Evolutionary conservation across 1,284 basidiomycete genomes (phyloP).

Genomic region (Papiliotrema flavescens): DNA sequence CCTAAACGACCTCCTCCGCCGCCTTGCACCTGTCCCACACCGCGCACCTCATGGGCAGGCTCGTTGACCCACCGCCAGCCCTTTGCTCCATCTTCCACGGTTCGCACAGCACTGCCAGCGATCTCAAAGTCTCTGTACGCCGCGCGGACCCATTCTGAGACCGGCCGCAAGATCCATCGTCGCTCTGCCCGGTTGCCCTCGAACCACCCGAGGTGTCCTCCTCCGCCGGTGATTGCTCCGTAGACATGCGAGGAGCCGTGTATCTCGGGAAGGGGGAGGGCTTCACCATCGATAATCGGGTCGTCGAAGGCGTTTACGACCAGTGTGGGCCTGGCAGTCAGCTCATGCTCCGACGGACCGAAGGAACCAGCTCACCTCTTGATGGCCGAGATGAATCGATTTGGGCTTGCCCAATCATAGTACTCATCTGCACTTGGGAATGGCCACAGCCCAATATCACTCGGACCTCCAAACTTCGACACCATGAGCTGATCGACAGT

Average conservation of each 20-base stretch:
- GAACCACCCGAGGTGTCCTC: conserved; percentile 97
- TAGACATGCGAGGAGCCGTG: conserved; percentile 63
- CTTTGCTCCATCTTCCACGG: conserved; percentile 3
- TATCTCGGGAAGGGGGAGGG: conserved; percentile 55
- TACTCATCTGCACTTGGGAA: conserved; percentile 74
- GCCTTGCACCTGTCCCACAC: background rate
- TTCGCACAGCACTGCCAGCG: too few species aligned
- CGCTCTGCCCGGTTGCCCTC: conserved; percentile 50
- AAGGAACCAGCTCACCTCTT: conserved; percentile 31
- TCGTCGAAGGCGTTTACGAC: conserved; percentile 88
- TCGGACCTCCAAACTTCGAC: conserved; percentile 69
- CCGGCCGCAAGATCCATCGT: conserved; percentile 44
- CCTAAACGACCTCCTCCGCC: conserved; percentile 17
- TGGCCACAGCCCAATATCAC: conserved; percentile 61
- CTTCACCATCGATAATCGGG: conserved; percentile 66
- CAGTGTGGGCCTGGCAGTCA: conserved; percentile 54
- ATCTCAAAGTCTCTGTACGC: conserved; percentile 21
- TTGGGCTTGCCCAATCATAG: conserved; percentile 64
- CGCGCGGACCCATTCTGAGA: conserved; percentile 40
- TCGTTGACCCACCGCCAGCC: conserved; percentile 31
- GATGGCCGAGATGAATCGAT: conserved; percentile 37
- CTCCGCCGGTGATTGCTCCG: conserved; percentile 68
- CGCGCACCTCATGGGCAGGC: conserved; percentile 22
- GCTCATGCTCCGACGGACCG: background rate
- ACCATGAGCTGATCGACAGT: conserved; percentile 60